Percentiles rank a stretch among this genome's conserved stretches.
Conservation (phyloP, 1,139 yeast genomes). For the Lodderomyces metapsilosis region DNA sequence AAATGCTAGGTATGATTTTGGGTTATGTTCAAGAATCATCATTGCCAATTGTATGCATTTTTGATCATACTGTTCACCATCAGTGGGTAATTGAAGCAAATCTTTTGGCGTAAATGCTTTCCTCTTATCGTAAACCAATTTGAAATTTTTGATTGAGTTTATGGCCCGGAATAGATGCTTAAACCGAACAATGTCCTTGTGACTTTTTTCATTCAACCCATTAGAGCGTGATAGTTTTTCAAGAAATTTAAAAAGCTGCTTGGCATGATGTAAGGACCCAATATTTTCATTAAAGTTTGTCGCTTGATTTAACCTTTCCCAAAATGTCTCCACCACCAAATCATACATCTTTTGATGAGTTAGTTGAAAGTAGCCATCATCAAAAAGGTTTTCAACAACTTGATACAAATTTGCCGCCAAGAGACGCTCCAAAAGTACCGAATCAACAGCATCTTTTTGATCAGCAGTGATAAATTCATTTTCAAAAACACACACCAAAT, state of each 20-base stretch:
- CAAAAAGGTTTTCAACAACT: slow-evolving; percentile 22
- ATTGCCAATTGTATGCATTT: slow-evolving; percentile 28
- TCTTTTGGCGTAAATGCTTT: slow-evolving; percentile 29
- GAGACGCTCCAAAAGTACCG: slow-evolving; percentile 37
- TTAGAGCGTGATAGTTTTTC: slow-evolving; percentile 18
- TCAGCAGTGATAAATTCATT: slow-evolving; percentile 22
- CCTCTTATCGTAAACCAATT: slow-evolving; percentile 32
- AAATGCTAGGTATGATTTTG: slow-evolving; percentile 50
- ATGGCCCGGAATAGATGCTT: slow-evolving; percentile 33
- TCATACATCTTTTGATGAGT: slow-evolving; percentile 19
- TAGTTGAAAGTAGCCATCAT: slow-evolving; percentile 17
- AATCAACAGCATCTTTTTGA: slow-evolving; percentile 25
- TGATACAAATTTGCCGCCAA: slow-evolving; percentile 37
- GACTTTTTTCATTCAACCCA: slow-evolving; percentile 14
- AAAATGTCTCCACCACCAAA: slow-evolving; percentile 39
- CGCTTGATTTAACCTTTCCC: slow-evolving; percentile 55
- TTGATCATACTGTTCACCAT: slow-evolving; percentile 11
- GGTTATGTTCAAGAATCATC: slow-evolving; percentile 53
- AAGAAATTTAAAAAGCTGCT: slow-evolving; percentile 37
- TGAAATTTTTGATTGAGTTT: slow-evolving; percentile 33
- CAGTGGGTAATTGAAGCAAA: slow-evolving; percentile 24
- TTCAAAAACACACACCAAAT: slow-evolving; percentile 25
- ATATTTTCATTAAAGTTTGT: slow-evolving; percentile 46
- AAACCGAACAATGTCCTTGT: slow-evolving; percentile 20
- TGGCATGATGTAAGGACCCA: slow-evolving; percentile 46